These are phyloP conservation scores for Candida andamanensis DNA, from an alignment of 805 yeast species.

Conservation along the genomic window DNA sequence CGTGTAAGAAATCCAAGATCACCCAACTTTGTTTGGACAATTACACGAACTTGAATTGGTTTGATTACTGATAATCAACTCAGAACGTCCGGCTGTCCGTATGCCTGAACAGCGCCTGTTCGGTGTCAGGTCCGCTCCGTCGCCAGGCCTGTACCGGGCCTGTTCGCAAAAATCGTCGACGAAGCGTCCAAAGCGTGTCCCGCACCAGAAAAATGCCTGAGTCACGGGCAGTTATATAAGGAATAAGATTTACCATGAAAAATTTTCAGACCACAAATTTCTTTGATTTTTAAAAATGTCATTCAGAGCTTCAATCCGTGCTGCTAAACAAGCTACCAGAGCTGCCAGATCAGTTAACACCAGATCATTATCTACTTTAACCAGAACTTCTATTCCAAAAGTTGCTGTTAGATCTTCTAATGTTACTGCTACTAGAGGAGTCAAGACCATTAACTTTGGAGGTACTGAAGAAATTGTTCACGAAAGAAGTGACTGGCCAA, in stretches of 20 bases:
- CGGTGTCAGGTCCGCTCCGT: no score
- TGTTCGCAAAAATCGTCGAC: no score
- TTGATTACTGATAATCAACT: constrained; percentile 8
- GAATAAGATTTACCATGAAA: no score
- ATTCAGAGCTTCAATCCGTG: constrained; percentile 40
- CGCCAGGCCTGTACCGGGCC: no score
- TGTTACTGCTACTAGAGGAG: constrained; percentile 70
- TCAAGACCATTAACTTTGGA: constrained; percentile 94
- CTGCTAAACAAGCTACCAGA: constrained; percentile 42
- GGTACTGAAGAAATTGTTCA: constrained; percentile 93
- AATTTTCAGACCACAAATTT: no score
- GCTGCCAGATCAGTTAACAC: constrained; percentile 42
- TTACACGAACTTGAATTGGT: constrained; percentile 12
- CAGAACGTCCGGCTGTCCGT: no score
- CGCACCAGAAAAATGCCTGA: no score
- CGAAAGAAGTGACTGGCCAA: constrained; percentile 99
- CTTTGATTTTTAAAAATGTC: constrained; percentile 25
- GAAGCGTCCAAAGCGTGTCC: no score
- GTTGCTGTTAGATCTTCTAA: constrained; percentile 24
- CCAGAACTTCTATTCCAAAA: constrained; percentile 43
- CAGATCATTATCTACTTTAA: constrained; percentile 61
- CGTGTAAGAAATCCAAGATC: neutral
- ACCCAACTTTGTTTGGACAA: constrained; percentile 3
- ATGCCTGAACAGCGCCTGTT: no score
- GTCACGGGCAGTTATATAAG: no score